phyloP scores from a whole-genome alignment of 192 early-diverging fungal genomes.

The Backusella tuberculispora region DNA sequence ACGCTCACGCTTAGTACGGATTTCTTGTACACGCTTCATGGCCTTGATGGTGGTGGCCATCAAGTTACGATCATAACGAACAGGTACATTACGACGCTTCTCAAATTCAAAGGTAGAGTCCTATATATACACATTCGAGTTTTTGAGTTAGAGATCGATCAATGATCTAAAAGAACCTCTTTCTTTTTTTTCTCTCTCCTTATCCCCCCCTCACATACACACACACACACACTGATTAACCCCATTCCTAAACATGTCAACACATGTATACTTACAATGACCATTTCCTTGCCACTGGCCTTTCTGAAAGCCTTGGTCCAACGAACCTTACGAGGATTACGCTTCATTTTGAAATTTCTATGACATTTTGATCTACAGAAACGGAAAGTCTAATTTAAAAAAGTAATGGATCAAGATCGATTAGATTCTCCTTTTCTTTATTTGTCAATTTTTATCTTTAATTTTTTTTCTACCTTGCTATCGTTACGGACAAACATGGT shows the following conservation, averaged over 20 bases:
- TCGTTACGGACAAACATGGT: conserved; percentile 99
- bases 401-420: conserved; percentile 10
- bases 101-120: conserved; percentile 98
- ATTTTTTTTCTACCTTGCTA: conserved; percentile 75
- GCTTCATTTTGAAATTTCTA: conserved; percentile 99
- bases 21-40: conserved; percentile 97
- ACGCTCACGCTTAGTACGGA: conserved; percentile 89
- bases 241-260: not conserved
- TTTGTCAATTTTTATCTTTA: no score
- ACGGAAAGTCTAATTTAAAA: conserved; percentile 74
- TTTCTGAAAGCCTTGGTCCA: conserved; percentile 99
- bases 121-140: conserved; percentile 39
- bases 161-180: not conserved
- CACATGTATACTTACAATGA: conserved; percentile 70
- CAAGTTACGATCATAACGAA: conserved; percentile 95
- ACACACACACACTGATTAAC: not conserved
- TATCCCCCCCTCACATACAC: not conserved
- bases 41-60: conserved; percentile 98
- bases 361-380: conserved; percentile 99
- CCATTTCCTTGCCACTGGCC: conserved; percentile 99
- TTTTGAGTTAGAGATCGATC: not conserved
- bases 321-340: conserved; percentile 98
- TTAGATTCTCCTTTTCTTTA: not conserved
- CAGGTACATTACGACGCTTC: conserved; percentile 97
- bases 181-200: conserved; percentile 8